A percentile compares a stretch with the other conserved stretches of the same genome.
These are phyloP conservation scores for Anthracocystis setariae DNA, from an alignment of 1,284 basidiomycete species.

Conservation along the genomic window DNA sequence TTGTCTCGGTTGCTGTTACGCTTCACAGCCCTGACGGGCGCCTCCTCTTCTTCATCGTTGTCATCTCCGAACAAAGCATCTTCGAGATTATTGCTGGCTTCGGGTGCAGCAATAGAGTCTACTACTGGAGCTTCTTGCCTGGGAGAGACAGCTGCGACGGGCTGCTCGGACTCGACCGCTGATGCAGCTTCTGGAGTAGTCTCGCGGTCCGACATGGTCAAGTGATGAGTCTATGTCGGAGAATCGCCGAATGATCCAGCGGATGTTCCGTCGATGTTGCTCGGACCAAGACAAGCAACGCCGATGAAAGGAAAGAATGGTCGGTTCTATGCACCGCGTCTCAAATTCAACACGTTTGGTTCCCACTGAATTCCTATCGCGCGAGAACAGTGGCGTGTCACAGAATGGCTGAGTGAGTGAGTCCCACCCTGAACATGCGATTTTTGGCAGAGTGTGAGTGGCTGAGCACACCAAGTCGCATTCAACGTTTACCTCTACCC, in stretches of 20 bases:
- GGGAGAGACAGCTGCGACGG: background rate
- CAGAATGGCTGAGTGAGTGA: slow-evolving; percentile 9
- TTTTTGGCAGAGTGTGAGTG: no score
- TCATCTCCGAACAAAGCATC: slow-evolving; percentile 55
- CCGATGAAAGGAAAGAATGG: background rate
- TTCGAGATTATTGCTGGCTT: slow-evolving; percentile 22
- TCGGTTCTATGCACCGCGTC: slow-evolving; percentile 11
- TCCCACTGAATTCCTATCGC: slow-evolving; percentile 23
- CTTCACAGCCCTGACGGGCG: slow-evolving; percentile 14
- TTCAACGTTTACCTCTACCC: no score
- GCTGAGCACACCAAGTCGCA: background rate
- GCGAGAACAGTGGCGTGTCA: slow-evolving; percentile 15
- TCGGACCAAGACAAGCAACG: background rate
- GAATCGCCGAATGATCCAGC: slow-evolving; percentile 12
- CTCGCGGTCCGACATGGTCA: slow-evolving; percentile 43
- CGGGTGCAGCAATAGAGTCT: background rate
- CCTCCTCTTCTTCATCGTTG: slow-evolving; percentile 44
- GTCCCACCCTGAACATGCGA: no score
- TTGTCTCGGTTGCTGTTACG: slow-evolving; percentile 9
- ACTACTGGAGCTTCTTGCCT: background rate
- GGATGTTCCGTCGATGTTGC: no score
- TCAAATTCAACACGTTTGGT: slow-evolving; percentile 6
- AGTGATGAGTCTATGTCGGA: slow-evolving; percentile 16
- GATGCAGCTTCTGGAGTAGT: slow-evolving; percentile 3
- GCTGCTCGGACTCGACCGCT: background rate